Conservation (phyloP, 345 rosid species). For the Heritiera fomes region DNA sequence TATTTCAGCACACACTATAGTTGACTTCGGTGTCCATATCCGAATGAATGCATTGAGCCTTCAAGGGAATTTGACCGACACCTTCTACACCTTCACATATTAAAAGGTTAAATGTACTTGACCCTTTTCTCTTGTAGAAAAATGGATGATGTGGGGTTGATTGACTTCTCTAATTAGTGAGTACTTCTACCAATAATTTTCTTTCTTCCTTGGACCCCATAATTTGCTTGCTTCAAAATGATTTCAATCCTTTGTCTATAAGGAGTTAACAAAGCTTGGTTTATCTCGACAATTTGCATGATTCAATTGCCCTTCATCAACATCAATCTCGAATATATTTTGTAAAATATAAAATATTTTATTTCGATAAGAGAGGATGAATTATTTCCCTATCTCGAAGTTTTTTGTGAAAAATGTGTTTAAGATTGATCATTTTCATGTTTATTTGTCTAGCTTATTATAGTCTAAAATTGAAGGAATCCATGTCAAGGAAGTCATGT, state of each 20-base stretch:
- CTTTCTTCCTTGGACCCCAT: neutral
- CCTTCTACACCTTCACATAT: neutral
- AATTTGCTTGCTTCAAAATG: neutral
- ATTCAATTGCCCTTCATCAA: too few species aligned
- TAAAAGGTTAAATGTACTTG: conserved; percentile 7
- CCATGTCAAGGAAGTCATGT: too few species aligned
- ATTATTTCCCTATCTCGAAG: neutral
- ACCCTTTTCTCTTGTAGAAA: conserved; percentile 4
- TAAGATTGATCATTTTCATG: too few species aligned
- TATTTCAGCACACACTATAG: neutral
- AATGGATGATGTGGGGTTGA: neutral
- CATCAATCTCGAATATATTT: too few species aligned
- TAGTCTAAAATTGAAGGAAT: neutral
- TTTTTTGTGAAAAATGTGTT: too few species aligned
- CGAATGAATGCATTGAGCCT: neutral
- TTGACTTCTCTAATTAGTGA: conserved; percentile 4
- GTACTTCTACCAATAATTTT: neutral
- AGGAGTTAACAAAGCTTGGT: neutral
- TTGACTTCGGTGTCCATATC: conserved; percentile 35
- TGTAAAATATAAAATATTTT: too few species aligned
- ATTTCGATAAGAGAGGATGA: too few species aligned
- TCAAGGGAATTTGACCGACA: conserved; percentile 33
- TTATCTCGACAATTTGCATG: neutral
- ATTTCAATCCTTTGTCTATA: neutral
- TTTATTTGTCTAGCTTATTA: neutral